These are phyloP conservation scores for Cystobasidium onofrii DNA, from an alignment of 768 basidiomycete genomes.

Conservation along the genomic window DNA sequence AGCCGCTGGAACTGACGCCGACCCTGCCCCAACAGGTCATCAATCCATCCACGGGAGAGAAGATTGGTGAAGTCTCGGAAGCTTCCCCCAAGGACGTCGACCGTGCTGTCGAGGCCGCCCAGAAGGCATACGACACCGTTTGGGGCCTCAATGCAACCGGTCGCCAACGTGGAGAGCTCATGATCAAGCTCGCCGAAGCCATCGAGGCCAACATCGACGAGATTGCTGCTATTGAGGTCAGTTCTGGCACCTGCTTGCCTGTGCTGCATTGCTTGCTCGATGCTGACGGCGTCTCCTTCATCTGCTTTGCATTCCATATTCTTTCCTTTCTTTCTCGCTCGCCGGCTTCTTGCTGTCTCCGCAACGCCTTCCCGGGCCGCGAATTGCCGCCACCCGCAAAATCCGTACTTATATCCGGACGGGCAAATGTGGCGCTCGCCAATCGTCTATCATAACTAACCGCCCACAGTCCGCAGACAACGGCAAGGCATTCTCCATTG, in stretches of 20 bases:
- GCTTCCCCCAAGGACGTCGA: constrained; percentile 60
- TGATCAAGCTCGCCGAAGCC: constrained; percentile 59
- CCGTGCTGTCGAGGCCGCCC: constrained; percentile 51
- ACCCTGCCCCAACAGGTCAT: constrained; percentile 43
- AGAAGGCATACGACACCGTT: constrained; percentile 56
- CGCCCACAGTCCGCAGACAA: constrained; percentile 49
- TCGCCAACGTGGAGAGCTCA: constrained; percentile 52
- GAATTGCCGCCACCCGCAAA: neutral
- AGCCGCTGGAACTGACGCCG: neutral
- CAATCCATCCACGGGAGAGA: constrained; percentile 57
- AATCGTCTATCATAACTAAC: no score
- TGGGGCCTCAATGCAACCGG: constrained; percentile 65
- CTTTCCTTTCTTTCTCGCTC: neutral
- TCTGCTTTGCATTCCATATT: neutral
- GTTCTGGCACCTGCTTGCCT: neutral
- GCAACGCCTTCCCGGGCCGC: neutral
- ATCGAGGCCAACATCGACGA: constrained; percentile 52
- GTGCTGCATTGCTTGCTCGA: neutral
- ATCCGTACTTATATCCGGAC: neutral
- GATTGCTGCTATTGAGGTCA: constrained; percentile 36
- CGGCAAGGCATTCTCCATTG: constrained; percentile 52
- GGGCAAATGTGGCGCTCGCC: no score
- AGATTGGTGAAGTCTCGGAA: constrained; percentile 49
- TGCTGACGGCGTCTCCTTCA: neutral
- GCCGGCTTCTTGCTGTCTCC: neutral